Conservation (phyloP, 768 basidiomycete species). For the Leccinum sublutescens region DNA sequence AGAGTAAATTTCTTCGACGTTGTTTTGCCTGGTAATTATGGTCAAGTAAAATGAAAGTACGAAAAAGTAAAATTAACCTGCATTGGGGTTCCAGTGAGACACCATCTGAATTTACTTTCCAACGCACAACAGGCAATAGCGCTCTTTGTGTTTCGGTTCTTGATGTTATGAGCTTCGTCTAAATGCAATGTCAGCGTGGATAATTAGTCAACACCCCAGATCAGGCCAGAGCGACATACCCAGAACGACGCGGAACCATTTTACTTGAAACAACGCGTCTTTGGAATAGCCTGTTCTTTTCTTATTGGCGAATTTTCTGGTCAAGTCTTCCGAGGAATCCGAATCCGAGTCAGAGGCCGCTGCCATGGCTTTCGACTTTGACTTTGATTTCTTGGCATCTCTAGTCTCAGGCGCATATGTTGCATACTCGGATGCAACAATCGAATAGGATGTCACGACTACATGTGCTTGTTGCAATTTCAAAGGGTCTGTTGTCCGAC, state of each 20-base stretch:
- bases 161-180: conserved; percentile 97
- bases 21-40: conserved; percentile 66
- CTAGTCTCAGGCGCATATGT: conserved; percentile 49
- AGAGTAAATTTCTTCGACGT: conserved; percentile 84
- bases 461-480: conserved; percentile 58
- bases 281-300: conserved; percentile 48
- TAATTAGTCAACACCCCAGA: neutral
- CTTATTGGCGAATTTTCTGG: conserved; percentile 37
- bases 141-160: conserved; percentile 77
- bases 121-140: conserved; percentile 78
- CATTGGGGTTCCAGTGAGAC: conserved; percentile 83
- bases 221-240: conserved; percentile 43
- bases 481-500: conserved; percentile 63
- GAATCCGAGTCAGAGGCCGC: conserved; percentile 32
- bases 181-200: neutral
- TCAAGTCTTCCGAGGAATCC: conserved; percentile 42
- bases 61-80: conserved; percentile 24
- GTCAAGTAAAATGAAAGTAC: neutral
- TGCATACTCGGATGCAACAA: conserved; percentile 75
- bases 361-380: conserved; percentile 32
- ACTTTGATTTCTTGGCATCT: conserved; percentile 47
- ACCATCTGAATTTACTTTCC: conserved; percentile 82
- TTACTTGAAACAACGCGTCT: conserved; percentile 70
- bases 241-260: conserved; percentile 84
- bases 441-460: conserved; percentile 86